Percentiles rank a stretch among this genome's conserved stretches.
These are phyloP conservation scores for Calonectria pauciramosa DNA, from an alignment of 2,329 filamentous ascomycete species.

Conservation along the genomic window DNA sequence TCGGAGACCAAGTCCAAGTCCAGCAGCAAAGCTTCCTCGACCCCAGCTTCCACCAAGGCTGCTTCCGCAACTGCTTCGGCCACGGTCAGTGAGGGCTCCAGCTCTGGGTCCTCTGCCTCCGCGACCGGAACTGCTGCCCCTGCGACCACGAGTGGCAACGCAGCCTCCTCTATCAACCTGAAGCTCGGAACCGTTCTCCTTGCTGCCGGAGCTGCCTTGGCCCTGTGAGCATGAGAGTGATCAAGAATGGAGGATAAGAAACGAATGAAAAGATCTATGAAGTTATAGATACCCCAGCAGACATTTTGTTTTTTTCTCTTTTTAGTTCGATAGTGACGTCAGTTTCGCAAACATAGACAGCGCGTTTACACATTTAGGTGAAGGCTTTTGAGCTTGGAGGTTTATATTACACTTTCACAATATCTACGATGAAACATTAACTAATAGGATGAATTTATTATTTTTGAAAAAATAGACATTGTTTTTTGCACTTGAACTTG, in stretches of 20 bases:
- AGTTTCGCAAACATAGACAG: neutral
- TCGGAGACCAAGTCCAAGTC: neutral
- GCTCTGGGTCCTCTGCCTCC: neutral
- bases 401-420: neutral
- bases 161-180: neutral
- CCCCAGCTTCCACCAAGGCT: neutral
- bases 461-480: neutral
- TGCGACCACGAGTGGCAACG: neutral
- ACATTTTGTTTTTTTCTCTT: neutral
- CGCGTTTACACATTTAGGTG: too few relatives aligned
- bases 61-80: neutral
- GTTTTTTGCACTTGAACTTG: neutral
- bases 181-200: slow-evolving; percentile 16
- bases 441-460: neutral
- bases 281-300: neutral
- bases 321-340: neutral
- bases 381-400: neutral
- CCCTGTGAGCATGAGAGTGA: neutral
- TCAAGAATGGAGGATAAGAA: neutral
- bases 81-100: neutral
- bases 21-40: neutral
- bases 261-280: neutral
- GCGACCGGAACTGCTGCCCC: neutral
- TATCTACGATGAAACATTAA: neutral
- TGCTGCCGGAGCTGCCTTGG: slow-evolving; percentile 3